Base-by-base conservation (phyloP, 208 protist genomes). In the Tritrichomonas musculus region DNA sequence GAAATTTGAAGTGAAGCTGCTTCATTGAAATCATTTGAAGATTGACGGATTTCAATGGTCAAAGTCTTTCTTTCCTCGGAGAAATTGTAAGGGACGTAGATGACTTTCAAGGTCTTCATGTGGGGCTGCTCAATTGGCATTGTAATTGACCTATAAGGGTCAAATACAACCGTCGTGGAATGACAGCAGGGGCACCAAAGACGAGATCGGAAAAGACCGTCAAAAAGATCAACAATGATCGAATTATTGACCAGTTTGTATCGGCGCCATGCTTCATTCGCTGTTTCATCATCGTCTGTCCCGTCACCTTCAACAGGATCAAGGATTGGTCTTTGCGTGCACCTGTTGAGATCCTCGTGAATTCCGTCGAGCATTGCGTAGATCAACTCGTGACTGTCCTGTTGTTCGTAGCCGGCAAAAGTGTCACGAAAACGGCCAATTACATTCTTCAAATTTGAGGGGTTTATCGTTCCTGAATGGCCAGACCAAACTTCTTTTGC, bases 291-390 rank as follows among this genome's bases (percentile, higher is more conserved):
- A 47, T 94, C 93, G n/a, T 82, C 44, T 20, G 36, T 64, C 0
- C 93, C 93, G 49, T 94, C 77, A 25, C 93, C 73, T 36, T 93
- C 92, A 22, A 93, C 50, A 25, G n/a, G 93, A 55, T 96, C 95
- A 2, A 95, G 65, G 27, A 93, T 93, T 33, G 95, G 95, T 93
- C 96, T 96, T 17, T 75, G 73, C 1, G 17, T n/a, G 39, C 96
- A 95, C 4, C 93, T 92, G 94, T 98, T 98, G 57, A 98, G 94
- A 93, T 98, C 97, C 94, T 98, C 97, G 80, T 96, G 95, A 69
- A 98, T 94, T 55, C 95, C 95, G 94, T 98, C 97, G 44, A 98
- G 95, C 27, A 98, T 94, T 17, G 97, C 95, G 47, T 97, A 49
- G 22, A 96, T 60, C 14, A 97, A 93, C 53, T 95, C 94, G 50